Evolutionary conservation across 2,329 filamentous ascomycete genomes (phyloP).

Genomic region (Trichocomaceae sp.): DNA sequence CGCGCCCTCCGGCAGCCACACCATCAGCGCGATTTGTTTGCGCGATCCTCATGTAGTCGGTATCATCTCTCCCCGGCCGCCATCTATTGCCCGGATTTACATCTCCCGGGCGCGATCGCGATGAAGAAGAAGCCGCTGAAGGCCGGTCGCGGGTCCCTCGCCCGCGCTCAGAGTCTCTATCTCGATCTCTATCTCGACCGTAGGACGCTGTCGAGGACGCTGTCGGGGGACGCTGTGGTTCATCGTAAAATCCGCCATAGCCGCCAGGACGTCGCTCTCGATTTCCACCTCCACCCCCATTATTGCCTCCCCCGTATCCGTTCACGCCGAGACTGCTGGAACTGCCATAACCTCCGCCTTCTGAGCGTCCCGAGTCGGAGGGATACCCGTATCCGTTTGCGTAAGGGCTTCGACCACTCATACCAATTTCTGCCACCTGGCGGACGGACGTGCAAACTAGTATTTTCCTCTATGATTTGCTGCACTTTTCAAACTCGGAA

Average conservation of each 20-base stretch:
- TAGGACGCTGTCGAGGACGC: slow-evolving; percentile 27
- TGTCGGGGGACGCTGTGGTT: slow-evolving; percentile 22
- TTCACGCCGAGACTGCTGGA: slow-evolving; percentile 27
- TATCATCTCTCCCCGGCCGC: slow-evolving; percentile 23
- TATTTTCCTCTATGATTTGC: background rate
- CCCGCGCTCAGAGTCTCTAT: slow-evolving; percentile 5
- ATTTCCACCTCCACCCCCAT: slow-evolving; percentile 15
- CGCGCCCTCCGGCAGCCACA: slow-evolving; percentile 14
- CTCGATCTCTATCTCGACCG: slow-evolving; percentile 20
- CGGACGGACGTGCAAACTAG: background rate
- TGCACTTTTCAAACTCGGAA: background rate
- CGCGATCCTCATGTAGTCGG: slow-evolving; percentile 17
- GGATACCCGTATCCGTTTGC: slow-evolving; percentile 33
- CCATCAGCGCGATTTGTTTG: slow-evolving; percentile 18
- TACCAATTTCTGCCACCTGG: slow-evolving; percentile 9
- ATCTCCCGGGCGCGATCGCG: slow-evolving; percentile 31
- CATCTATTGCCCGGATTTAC: slow-evolving; percentile 22
- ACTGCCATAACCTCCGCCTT: slow-evolving; percentile 25
- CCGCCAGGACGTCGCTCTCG: slow-evolving; percentile 37
- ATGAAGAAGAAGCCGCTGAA: slow-evolving; percentile 23
- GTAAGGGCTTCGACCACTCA: slow-evolving; percentile 20
- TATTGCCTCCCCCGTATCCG: slow-evolving; percentile 22
- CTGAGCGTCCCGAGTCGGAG: slow-evolving; percentile 30
- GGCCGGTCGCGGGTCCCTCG: slow-evolving; percentile 24
- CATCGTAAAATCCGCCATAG: slow-evolving; percentile 39